A percentile compares a stretch with the other conserved stretches of the same genome.
These are phyloP conservation scores for Aspergillus cejpii DNA, from an alignment of 2,329 filamentous ascomycete genomes.

Conservation along the genomic window DNA sequence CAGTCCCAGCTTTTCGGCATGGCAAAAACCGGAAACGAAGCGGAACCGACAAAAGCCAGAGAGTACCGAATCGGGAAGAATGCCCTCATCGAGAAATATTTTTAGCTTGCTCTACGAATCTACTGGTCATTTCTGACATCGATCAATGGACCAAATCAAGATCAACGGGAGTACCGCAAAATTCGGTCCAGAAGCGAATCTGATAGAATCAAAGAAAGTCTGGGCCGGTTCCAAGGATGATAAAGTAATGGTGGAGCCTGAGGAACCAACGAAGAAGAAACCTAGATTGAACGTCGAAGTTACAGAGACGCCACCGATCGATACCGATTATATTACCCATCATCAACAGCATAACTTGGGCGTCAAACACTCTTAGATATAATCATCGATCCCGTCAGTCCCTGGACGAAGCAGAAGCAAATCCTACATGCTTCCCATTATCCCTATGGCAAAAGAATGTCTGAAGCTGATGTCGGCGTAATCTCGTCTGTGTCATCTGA, in stretches of 20 bases:
- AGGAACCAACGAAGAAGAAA: background rate
- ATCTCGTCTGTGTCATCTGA: slow-evolving; percentile 5
- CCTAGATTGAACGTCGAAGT: slow-evolving; percentile 7
- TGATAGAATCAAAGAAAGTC: background rate
- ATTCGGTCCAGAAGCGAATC: background rate
- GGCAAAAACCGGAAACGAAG: slow-evolving; percentile 17
- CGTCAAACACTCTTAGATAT: background rate
- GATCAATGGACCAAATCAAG: background rate
- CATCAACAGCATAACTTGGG: background rate
- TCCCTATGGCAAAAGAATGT: slow-evolving; percentile 5
- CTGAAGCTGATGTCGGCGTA: background rate
- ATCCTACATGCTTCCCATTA: slow-evolving; percentile 27
- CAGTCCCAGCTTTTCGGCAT: slow-evolving; percentile 1
- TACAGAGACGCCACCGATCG: background rate
- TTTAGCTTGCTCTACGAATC: background rate
- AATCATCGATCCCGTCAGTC: background rate
- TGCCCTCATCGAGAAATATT: background rate
- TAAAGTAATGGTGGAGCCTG: background rate
- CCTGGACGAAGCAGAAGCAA: slow-evolving; percentile 23
- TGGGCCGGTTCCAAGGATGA: background rate
- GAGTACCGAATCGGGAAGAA: slow-evolving; percentile 4
- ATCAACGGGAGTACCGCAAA: background rate
- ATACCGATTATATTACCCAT: background rate
- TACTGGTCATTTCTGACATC: background rate
- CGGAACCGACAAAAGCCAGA: slow-evolving; percentile 4